Percentiles rank a stretch among this genome's conserved stretches.
These are phyloP conservation scores for Mycena polygramma DNA, from an alignment of 768 basidiomycete species.

Conservation along the genomic window DNA sequence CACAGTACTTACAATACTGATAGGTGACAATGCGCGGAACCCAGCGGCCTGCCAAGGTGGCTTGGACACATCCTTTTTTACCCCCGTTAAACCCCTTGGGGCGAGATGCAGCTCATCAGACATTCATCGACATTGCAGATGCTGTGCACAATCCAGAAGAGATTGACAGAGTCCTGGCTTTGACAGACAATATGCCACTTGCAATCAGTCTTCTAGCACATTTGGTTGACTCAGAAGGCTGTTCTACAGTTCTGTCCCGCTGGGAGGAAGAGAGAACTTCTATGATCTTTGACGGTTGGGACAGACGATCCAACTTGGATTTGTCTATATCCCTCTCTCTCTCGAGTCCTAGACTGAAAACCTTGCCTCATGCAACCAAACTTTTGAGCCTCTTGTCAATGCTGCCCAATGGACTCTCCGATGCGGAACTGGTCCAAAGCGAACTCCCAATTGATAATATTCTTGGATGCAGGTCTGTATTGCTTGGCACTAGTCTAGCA, in stretches of 20 bases:
- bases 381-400: neutral
- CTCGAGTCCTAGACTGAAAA: neutral
- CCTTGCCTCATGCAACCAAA: neutral
- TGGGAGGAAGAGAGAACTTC: too few species aligned
- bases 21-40: slow-evolving; percentile 14
- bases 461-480: neutral
- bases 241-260: neutral
- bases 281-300: too few species aligned
- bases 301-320: too few species aligned
- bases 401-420: neutral
- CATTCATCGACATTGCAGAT: slow-evolving; percentile 2
- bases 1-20: too few species aligned
- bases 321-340: neutral
- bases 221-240: slow-evolving; percentile 3
- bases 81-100: neutral
- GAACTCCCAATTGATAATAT: neutral
- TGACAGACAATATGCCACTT: slow-evolving; percentile 12
- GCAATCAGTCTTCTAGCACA: neutral
- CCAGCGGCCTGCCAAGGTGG: neutral
- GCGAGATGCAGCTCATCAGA: neutral
- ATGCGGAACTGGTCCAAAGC: neutral
- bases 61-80: slow-evolving; percentile 1
- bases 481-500: neutral
- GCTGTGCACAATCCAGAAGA: neutral
- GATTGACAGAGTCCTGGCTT: neutral